Evolutionary conservation across 176 grass and related monocot genomes (phyloP).

Genomic region (Tillandsia leiboldiana): DNA sequence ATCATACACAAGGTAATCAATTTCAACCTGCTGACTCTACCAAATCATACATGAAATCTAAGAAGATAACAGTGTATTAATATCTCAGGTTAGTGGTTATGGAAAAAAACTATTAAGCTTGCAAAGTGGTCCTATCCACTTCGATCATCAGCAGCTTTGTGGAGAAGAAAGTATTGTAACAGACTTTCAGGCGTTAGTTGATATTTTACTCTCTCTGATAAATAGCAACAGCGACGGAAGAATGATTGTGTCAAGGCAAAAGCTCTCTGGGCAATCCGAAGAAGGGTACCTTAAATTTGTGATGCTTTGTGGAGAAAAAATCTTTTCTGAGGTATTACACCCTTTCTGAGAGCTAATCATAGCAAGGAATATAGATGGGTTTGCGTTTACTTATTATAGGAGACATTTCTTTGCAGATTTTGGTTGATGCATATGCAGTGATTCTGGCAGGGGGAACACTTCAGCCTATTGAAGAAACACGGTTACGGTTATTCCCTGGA

Average conservation of each 20-base stretch:
- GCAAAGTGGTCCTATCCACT: conserved; percentile 20
- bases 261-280: conserved; percentile 35
- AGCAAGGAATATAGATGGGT: background rate
- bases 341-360: background rate
- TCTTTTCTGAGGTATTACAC: conserved; percentile 66
- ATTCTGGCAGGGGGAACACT: conserved; percentile 82
- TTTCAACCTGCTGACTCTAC: background rate
- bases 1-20: conserved; percentile 75
- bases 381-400: background rate
- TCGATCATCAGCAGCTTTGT: conserved; percentile 13
- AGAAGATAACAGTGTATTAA: background rate
- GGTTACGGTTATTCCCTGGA: conserved; percentile 61
- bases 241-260: conserved; percentile 54
- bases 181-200: conserved; percentile 56
- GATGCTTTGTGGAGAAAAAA: conserved; percentile 81
- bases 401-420: conserved; percentile 36
- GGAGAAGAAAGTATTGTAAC: conserved; percentile 64
- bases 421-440: conserved; percentile 51
- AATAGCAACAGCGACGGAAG: conserved; percentile 80
- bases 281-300: conserved; percentile 84
- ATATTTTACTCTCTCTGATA: conserved; percentile 53
- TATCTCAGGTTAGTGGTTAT: conserved; percentile 70
- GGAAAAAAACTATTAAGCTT: conserved; percentile 38
- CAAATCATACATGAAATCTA: background rate
- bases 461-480: conserved; percentile 96